phyloP scores from a whole-genome alignment of 2,329 filamentous ascomycete genomes.

The Trichothecium roseum region DNA sequence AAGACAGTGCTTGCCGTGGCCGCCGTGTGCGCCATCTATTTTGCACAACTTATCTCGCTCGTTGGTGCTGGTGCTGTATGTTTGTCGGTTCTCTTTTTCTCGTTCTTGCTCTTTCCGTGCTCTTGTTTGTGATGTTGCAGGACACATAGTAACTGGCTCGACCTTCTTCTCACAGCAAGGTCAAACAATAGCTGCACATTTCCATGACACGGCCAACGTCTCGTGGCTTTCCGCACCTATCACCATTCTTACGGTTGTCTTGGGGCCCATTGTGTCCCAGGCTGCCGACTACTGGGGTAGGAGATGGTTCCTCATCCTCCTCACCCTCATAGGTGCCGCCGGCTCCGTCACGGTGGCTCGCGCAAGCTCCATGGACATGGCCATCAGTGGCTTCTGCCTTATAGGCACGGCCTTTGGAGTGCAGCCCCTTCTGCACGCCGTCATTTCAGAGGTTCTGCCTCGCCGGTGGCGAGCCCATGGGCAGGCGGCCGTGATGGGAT shows the following conservation, averaged over 20 bases:
- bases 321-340: slow-evolving; percentile 19
- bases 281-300: slow-evolving; percentile 28
- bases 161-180: slow-evolving; percentile 15
- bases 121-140: too few relatives aligned
- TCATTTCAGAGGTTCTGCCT: slow-evolving; percentile 28
- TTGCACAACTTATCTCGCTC: slow-evolving; percentile 20
- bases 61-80: slow-evolving; percentile 24
- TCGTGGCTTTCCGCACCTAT: slow-evolving; percentile 25
- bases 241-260: slow-evolving; percentile 24
- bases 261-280: slow-evolving; percentile 12
- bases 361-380: slow-evolving; percentile 21
- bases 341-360: slow-evolving; percentile 24
- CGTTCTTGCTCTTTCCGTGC: too few relatives aligned
- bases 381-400: slow-evolving; percentile 24
- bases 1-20: slow-evolving; percentile 23
- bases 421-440: slow-evolving; percentile 26
- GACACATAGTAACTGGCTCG: neutral
- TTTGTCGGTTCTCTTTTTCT: neutral
- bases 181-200: slow-evolving; percentile 17
- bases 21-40: slow-evolving; percentile 23
- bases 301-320: slow-evolving; percentile 26
- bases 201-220: slow-evolving; percentile 11
- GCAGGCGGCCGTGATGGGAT: slow-evolving; percentile 21
- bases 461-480: slow-evolving; percentile 22
- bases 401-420: slow-evolving; percentile 23